Base-by-base conservation (phyloP, 306 rosid genomes). In the Elaeagnus macrophylla region DNA sequence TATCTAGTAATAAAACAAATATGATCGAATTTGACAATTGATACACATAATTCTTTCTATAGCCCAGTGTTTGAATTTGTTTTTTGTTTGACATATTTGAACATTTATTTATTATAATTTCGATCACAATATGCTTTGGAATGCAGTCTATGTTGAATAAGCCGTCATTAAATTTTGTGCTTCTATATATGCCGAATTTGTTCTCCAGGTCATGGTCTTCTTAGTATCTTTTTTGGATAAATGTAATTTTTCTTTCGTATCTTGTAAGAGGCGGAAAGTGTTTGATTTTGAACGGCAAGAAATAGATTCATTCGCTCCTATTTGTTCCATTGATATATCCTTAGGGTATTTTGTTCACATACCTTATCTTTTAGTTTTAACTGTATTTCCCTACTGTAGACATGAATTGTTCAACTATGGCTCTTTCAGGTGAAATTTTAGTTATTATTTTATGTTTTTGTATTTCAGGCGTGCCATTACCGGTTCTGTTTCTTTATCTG, bases 401-500 rank as follows among this genome's bases (percentile, higher is more conserved):
- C 49, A 45, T 12, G 13, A 13, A 13, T 37, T 37, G 18, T 6
- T 41, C 56, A 39, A 13, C 37, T 60, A 50, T 65, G 56, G 54
- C 9, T 46, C 52, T 45, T 54, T 39, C 13, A 20, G 20, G 56
- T 37, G 16, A 17, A 54, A 56, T 1, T 53, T 56, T 18, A 7
- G 13, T 44, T 20, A 13, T 35, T 1, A 1, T 3, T 62, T 15
- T 37, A 25, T 6, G n/a, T 12, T 17, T 32, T 45, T n/a, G 44
- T 61, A 51, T 53, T 44, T 54, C 59, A 56, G 74, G 65, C 72
- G 66, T 61, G 67, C 54, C 64, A 58, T 48, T 61, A 37, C 54
- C 54, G 60, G 74, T 69, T 64, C 54, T 66, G 40, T 67, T 54
- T 56, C 71, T 63, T 42, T 62, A 2, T 69, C 80, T 48, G 67